Conservation (phyloP, 805 yeast genomes). For the Saturnispora sanitii region DNA sequence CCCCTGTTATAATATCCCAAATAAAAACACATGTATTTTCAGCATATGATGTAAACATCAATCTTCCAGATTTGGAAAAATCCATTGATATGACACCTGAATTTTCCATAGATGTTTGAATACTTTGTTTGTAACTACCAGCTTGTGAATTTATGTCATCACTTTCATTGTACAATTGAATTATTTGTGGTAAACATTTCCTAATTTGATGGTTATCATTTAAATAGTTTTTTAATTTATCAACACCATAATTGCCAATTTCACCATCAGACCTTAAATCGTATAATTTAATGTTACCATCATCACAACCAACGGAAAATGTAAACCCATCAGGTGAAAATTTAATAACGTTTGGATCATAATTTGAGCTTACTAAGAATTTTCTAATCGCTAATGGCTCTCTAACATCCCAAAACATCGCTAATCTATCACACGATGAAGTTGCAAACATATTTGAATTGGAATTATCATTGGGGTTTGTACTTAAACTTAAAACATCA, state of each 20-base stretch:
- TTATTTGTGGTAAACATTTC: conserved; percentile 1
- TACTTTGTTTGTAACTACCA: conserved; percentile 19
- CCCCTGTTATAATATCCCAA: conserved; percentile 67
- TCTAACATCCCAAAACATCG: conserved; percentile 58
- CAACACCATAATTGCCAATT: conserved; percentile 38
- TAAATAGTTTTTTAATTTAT: conserved; percentile 10
- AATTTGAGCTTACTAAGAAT: conserved; percentile 40
- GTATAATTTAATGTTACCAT: conserved; percentile 57
- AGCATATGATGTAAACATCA: conserved; percentile 65
- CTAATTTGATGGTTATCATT: conserved; percentile 5
- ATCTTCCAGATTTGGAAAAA: conserved; percentile 63
- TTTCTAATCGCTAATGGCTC: conserved; percentile 30
- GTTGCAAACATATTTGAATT: conserved; percentile 37
- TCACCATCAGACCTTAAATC: conserved; percentile 74
- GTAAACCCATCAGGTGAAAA: conserved; percentile 65
- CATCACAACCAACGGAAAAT: conserved; percentile 71
- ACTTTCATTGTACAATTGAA: background rate
- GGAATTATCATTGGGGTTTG: conserved; percentile 15
- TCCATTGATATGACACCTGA: conserved; percentile 69
- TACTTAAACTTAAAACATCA: conserved; percentile 49
- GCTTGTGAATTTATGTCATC: conserved; percentile 10
- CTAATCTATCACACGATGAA: conserved; percentile 61
- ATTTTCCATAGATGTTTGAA: conserved; percentile 35
- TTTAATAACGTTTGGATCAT: conserved; percentile 53
- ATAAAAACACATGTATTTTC: conserved; percentile 58